A percentile compares a stretch with the other conserved stretches of the same genome.
These are phyloP conservation scores for Cynanchum wilfordii DNA, from an alignment of 257 asterid genomes.

Conservation along the genomic window DNA sequence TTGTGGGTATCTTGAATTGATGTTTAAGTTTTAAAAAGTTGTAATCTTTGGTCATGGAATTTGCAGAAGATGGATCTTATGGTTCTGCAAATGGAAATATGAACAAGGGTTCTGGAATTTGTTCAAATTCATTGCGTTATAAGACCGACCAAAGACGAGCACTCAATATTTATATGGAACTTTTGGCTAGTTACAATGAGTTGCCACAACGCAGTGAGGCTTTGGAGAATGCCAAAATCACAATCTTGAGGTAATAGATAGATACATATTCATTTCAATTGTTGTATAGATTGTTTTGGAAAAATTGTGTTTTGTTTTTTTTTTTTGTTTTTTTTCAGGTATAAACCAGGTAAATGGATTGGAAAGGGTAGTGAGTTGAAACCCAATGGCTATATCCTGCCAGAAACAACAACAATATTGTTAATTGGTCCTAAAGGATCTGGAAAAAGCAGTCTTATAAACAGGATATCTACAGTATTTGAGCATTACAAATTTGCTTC, in stretches of 20 bases:
- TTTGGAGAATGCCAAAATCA: slow-evolving; percentile 41
- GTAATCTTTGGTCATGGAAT: background rate
- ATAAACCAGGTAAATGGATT: slow-evolving; percentile 67
- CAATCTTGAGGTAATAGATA: slow-evolving; percentile 53
- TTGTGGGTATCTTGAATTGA: background rate
- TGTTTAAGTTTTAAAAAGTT: background rate
- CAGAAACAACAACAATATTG: slow-evolving; percentile 46
- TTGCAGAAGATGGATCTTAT: slow-evolving; percentile 47
- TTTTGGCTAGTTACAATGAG: slow-evolving; percentile 46
- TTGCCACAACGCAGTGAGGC: slow-evolving; percentile 22
- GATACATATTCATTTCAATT: background rate
- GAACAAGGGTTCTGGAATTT: slow-evolving; percentile 17
- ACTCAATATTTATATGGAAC: slow-evolving; percentile 32
- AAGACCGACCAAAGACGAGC: slow-evolving; percentile 38
- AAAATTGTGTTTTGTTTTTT: too few species aligned
- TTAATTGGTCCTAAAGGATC: slow-evolving; percentile 74
- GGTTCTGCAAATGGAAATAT: slow-evolving; percentile 14
- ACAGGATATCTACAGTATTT: slow-evolving; percentile 54
- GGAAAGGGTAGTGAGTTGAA: slow-evolving; percentile 34
- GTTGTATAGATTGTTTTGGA: too few species aligned
- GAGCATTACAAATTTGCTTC: slow-evolving; percentile 42
- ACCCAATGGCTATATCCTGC: slow-evolving; percentile 30
- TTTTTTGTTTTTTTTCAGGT: slow-evolving; percentile 31
- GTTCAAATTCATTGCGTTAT: slow-evolving; percentile 18
- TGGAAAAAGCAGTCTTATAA: slow-evolving; percentile 86